Conservation (phyloP, 163 green algal species). For the Volvox carteri region DNA sequence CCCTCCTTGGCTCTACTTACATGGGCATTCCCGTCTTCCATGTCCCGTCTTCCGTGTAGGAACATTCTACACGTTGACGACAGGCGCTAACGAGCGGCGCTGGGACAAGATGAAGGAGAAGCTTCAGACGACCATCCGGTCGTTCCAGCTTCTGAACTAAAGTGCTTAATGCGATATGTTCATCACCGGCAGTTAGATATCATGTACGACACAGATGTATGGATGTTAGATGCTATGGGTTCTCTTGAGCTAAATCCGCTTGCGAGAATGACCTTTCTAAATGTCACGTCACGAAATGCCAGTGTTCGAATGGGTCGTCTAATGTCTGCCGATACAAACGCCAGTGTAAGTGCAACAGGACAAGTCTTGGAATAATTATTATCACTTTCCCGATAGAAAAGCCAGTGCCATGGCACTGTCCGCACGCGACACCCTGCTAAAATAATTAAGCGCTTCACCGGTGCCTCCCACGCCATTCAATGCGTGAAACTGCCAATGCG, state of each 20-base stretch:
- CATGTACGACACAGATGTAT: no score
- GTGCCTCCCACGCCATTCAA: no score
- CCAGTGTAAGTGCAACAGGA: not conserved
- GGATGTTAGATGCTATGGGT: no score
- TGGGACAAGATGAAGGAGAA: constrained; percentile 96
- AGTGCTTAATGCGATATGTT: not conserved
- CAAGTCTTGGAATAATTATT: not conserved
- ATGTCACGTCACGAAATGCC: not conserved
- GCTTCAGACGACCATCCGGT: constrained; percentile 84
- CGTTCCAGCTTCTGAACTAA: constrained; percentile 82
- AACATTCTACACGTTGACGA: constrained; percentile 97
- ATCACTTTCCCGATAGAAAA: not conserved
- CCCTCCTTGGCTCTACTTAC: no score
- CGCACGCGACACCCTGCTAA: not conserved
- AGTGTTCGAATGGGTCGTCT: not conserved
- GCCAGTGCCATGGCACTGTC: not conserved
- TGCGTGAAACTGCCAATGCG: no score
- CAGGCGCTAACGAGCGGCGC: constrained; percentile 91
- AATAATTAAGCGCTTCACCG: not conserved
- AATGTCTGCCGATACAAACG: not conserved
- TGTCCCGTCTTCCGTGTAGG: constrained; percentile 68
- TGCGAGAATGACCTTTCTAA: no score
- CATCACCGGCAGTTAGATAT: no score
- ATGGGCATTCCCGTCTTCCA: no score
- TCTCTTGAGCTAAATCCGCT: no score